These are phyloP conservation scores for Fusarium concolor DNA, from an alignment of 2,329 filamentous ascomycete species.

Conservation along the genomic window DNA sequence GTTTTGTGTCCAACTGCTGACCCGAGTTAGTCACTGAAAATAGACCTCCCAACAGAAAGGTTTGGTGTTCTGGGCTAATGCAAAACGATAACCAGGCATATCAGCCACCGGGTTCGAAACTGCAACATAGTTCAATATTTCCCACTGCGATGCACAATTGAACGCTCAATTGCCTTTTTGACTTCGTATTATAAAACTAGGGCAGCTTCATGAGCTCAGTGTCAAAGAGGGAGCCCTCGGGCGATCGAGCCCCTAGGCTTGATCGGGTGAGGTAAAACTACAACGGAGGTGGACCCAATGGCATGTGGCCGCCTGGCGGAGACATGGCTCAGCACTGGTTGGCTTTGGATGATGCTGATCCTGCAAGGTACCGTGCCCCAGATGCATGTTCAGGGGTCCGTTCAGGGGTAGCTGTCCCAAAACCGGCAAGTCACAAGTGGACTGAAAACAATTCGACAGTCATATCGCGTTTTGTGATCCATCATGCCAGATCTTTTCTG, in stretches of 20 bases:
- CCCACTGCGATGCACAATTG: neutral
- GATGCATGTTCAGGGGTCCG: constrained; percentile 29
- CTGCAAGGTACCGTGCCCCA: constrained; percentile 40
- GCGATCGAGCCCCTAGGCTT: constrained; percentile 38
- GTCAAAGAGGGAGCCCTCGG: constrained; percentile 21
- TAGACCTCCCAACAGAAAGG: too few relatives aligned
- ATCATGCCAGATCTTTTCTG: constrained; percentile 27
- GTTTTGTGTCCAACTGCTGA: neutral
- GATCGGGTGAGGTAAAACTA: constrained; percentile 44
- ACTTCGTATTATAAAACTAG: neutral
- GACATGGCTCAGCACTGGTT: constrained; percentile 33
- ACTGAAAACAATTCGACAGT: constrained; percentile 19
- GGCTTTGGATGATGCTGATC: constrained; percentile 40
- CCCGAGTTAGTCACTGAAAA: neutral
- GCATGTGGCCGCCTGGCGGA: constrained; percentile 39
- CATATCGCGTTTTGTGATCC: neutral
- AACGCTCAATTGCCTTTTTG: constrained; percentile 16
- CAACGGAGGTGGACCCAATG: constrained; percentile 36
- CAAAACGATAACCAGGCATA: constrained; percentile 32
- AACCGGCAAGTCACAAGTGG: constrained; percentile 21
- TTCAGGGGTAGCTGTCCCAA: constrained; percentile 41
- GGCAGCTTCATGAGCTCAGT: neutral
- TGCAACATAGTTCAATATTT: neutral
- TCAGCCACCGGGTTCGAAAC: constrained; percentile 1
- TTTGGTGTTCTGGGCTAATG: constrained; percentile 13